Evolutionary conservation across 805 yeast genomes (phyloP), one percentile per base, ranked within the genome.

Genomic region (Barnettozyma botsteinii): DNA sequence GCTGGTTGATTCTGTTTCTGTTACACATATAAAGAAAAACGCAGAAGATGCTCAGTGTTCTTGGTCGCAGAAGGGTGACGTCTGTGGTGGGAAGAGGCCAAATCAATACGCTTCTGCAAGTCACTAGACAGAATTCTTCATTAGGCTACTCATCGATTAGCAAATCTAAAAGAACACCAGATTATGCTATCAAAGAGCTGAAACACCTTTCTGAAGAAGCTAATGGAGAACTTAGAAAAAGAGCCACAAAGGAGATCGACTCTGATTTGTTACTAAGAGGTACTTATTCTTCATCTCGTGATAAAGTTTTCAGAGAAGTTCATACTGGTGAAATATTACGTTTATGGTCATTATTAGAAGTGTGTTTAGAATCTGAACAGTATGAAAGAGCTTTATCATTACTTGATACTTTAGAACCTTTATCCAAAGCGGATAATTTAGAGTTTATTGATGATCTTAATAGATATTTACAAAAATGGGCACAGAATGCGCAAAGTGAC

Each of bases 331-430:
- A 77, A 47, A 72, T 75, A n/a, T 66, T 70, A 38, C 81, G 81
- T 51, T 66, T 82, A 15, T 87, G 89, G 79, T 75, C 89, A 3
- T 61, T 87, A 26, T 67, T 86, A 30, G 95, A 87, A 51, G 91
- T 93, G 0, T 81, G 89, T 48, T 55, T 87, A 24, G 75, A 77
- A 32, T 73, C 83, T 25, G 71, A 72, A 38, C 82, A 84, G 54
- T 74, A 71, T 49, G 73, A 70, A 18, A 69, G 96, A 53, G 95
- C 95, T 0, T 78, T 76, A 47, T 64, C 79, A 19, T 77, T 86
- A 17, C 60, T 87, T 30, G 66, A 69, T 39, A 79, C 88, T 3
- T 66, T 86, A 34, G 70, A 78, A 36, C 75, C 75, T 17, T 59
- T 77, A 17, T 59, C 68, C 5, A 53, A 60, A 4, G 53, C 58